A percentile compares a stretch with the other conserved stretches of the same genome.
These are phyloP conservation scores for Melampsora americana DNA, from an alignment of 1,284 basidiomycete species.

Conservation along the genomic window DNA sequence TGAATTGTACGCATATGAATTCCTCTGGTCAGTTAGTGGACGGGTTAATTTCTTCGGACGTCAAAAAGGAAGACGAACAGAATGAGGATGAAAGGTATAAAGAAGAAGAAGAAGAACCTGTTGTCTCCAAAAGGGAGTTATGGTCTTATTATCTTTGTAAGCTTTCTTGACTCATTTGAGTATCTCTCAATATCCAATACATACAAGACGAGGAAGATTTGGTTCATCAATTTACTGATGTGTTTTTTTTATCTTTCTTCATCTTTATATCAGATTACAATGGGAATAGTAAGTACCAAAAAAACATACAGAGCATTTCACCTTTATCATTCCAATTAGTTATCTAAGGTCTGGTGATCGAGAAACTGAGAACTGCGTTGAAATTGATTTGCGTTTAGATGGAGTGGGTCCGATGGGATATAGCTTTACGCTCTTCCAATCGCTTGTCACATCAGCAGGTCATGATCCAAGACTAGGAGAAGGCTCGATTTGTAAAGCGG, in stretches of 20 bases:
- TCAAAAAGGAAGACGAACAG: neutral
- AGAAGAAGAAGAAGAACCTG: neutral
- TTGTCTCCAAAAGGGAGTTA: conserved; percentile 18
- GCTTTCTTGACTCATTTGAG: neutral
- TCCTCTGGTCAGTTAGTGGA: too few species aligned
- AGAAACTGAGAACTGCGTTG: too few species aligned
- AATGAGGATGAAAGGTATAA: neutral
- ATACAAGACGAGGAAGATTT: too few species aligned
- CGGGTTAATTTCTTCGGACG: neutral
- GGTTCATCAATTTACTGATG: neutral
- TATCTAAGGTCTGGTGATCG: too few species aligned
- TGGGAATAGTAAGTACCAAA: conserved; percentile 34
- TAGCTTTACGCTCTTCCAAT: conserved; percentile 38
- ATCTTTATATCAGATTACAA: conserved; percentile 33
- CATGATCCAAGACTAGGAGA: conserved; percentile 36
- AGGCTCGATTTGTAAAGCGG: conserved; percentile 17
- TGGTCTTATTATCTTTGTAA: conserved; percentile 44
- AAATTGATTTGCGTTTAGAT: neutral
- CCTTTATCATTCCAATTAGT: too few species aligned
- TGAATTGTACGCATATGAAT: too few species aligned
- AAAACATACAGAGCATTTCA: neutral
- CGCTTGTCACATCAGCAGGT: conserved; percentile 32
- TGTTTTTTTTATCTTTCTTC: neutral
- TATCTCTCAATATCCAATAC: too few species aligned
- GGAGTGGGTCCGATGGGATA: conserved; percentile 39